phyloP scores from a whole-genome alignment of 1,284 basidiomycete genomes.

The Puccinia brachypodii region DNA sequence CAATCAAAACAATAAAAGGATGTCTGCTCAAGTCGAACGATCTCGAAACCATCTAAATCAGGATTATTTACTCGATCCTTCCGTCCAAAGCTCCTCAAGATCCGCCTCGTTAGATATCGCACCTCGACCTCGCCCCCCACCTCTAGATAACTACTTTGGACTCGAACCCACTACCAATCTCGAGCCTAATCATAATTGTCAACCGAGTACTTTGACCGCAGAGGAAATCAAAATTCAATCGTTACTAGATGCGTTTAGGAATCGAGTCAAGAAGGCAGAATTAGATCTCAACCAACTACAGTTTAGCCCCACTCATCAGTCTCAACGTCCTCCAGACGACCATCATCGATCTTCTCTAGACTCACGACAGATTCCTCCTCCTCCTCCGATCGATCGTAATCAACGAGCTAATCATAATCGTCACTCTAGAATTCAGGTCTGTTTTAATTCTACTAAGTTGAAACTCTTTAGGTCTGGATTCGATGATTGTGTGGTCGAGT shows the following conservation, averaged over 20 bases:
- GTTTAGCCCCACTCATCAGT: not conserved
- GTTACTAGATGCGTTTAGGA: conserved; percentile 14
- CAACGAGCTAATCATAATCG: not conserved
- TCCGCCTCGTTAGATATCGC: not conserved
- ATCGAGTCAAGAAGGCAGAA: conserved; percentile 21
- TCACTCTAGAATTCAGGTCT: not conserved
- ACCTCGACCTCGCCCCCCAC: not conserved
- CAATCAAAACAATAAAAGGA: not conserved
- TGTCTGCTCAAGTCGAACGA: not conserved
- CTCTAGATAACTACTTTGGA: not conserved
- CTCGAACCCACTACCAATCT: not conserved
- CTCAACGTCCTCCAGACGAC: not conserved
- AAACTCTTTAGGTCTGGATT: not conserved
- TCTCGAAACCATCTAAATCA: not conserved
- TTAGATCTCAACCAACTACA: conserved; percentile 15
- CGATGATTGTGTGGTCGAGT: not conserved
- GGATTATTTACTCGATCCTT: not conserved
- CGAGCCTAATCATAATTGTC: not conserved
- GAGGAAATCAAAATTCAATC: conserved; percentile 13
- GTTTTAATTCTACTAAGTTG: not conserved
- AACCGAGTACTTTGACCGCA: not conserved
- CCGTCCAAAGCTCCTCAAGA: not conserved
- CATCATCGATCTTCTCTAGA: not conserved
- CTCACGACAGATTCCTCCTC: no score
- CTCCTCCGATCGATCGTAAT: not conserved